phyloP scores from a whole-genome alignment of 1,284 basidiomycete genomes.

The Ceratobasidium sp. region DNA sequence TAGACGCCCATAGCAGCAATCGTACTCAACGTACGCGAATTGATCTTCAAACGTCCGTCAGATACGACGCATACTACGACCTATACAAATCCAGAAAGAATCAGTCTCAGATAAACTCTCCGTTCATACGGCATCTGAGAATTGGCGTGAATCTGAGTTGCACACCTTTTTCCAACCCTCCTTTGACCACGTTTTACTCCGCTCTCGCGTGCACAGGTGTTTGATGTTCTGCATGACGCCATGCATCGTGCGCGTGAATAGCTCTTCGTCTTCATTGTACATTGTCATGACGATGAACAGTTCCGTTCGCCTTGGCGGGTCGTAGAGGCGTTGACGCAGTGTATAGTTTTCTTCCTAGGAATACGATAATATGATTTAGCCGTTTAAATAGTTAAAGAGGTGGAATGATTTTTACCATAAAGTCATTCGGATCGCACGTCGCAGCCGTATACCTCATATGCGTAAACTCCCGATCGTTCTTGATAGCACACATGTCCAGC shows the following conservation, averaged over 20 bases:
- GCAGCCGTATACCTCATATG: conserved; percentile 90
- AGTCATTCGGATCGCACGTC: conserved; percentile 94
- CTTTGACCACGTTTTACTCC: conserved; percentile 94
- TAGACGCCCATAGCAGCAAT: conserved; percentile 83
- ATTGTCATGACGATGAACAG: conserved; percentile 96
- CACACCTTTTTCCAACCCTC: conserved; percentile 98
- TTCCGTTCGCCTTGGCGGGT: conserved; percentile 76
- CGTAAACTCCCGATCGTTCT: conserved; percentile 89
- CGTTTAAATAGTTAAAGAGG: conserved; percentile 57
- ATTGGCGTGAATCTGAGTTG: too few relatives aligned
- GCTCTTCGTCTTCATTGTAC: conserved; percentile 95
- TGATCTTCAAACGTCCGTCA: conserved; percentile 92
- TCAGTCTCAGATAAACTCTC: too few relatives aligned
- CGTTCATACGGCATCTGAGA: too few relatives aligned
- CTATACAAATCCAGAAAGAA: too few relatives aligned
- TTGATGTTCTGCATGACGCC: conserved; percentile 89
- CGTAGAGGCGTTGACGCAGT: conserved; percentile 84
- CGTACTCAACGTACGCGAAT: conserved; percentile 82
- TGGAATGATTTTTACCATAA: conserved; percentile 70
- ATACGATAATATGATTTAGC: conserved; percentile 81
- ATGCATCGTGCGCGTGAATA: conserved; percentile 95
- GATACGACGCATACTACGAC: conserved; percentile 96
- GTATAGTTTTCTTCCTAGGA: conserved; percentile 57
- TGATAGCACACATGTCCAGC: conserved; percentile 79
- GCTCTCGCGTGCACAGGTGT: conserved; percentile 92